These are phyloP conservation scores for Drosera spatulata DNA, from an alignment of 179 eudicot genomes.

Conservation along the genomic window DNA sequence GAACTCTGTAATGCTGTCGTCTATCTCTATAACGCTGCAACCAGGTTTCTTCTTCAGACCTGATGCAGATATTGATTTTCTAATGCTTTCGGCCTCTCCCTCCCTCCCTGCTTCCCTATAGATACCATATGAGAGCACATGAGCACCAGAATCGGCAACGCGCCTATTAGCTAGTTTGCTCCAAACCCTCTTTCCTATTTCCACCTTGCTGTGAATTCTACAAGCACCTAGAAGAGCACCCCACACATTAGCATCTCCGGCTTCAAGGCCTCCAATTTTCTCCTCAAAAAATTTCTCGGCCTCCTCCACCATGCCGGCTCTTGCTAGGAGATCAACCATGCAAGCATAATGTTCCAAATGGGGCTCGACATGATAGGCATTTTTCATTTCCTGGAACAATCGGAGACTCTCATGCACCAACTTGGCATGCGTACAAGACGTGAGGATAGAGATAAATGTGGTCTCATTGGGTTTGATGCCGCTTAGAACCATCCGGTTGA, in stretches of 20 bases:
- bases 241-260: conserved; percentile 25
- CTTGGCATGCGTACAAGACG: conserved; percentile 30
- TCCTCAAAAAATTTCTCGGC: conserved; percentile 30
- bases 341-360: conserved; percentile 28
- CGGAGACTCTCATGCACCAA: conserved; percentile 21
- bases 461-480: conserved; percentile 19
- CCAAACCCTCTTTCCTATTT: conserved; percentile 23
- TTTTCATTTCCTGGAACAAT: conserved; percentile 25
- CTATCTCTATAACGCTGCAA: conserved; percentile 24
- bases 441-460: conserved; percentile 26
- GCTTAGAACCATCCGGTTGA: conserved; percentile 14
- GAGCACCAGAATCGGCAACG: conserved; percentile 24
- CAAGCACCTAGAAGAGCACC: conserved; percentile 31
- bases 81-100: conserved; percentile 17
- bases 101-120: conserved; percentile 38
- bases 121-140: conserved; percentile 26
- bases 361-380: conserved; percentile 17
- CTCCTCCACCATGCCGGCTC: conserved; percentile 26
- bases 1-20: conserved; percentile 27
- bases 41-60: conserved; percentile 30
- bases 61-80: conserved; percentile 12
- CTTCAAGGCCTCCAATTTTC: conserved; percentile 19
- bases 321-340: conserved; percentile 32
- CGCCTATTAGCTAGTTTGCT: conserved; percentile 14
- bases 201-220: conserved; percentile 24